Percentiles rank a stretch among this genome's conserved stretches.
phyloP scores from a whole-genome alignment of 2,329 filamentous ascomycete genomes.

The Fusarium fujikuroi region DNA sequence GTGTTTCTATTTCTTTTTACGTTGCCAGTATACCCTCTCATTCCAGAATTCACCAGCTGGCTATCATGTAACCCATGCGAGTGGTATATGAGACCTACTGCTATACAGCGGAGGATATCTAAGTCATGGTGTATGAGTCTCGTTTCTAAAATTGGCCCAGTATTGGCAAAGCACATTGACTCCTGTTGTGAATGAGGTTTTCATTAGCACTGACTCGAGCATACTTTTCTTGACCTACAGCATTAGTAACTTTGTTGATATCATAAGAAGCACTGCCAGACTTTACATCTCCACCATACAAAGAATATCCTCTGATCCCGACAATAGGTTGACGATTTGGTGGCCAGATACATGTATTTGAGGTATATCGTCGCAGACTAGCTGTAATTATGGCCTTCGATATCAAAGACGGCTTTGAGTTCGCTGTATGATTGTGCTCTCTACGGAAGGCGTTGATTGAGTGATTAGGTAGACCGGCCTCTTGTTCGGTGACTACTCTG shows the following conservation, averaged over 20 bases:
- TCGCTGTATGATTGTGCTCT: neutral
- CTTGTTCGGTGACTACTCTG: neutral
- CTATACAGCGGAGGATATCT: neutral
- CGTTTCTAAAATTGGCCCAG: neutral
- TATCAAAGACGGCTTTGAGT: too few species aligned
- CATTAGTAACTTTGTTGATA: neutral
- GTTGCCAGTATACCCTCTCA: neutral
- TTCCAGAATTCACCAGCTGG: neutral
- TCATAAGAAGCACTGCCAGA: neutral
- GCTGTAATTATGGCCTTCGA: neutral
- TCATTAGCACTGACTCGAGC: accelerated
- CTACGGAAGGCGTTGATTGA: too few species aligned
- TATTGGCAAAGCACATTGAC: neutral
- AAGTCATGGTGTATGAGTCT: neutral
- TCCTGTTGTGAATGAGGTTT: neutral
- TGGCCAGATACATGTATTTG: neutral
- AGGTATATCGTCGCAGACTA: neutral
- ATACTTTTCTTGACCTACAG: neutral
- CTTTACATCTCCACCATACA: accelerated
- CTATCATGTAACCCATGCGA: accelerated
- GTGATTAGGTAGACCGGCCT: neutral
- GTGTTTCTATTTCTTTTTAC: neutral
- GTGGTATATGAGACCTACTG: too few species aligned
- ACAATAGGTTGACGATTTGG: neutral
- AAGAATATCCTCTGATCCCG: neutral